phyloP scores from a whole-genome alignment of 129 eudicot genomes.

The Flaveria bidentis region DNA sequence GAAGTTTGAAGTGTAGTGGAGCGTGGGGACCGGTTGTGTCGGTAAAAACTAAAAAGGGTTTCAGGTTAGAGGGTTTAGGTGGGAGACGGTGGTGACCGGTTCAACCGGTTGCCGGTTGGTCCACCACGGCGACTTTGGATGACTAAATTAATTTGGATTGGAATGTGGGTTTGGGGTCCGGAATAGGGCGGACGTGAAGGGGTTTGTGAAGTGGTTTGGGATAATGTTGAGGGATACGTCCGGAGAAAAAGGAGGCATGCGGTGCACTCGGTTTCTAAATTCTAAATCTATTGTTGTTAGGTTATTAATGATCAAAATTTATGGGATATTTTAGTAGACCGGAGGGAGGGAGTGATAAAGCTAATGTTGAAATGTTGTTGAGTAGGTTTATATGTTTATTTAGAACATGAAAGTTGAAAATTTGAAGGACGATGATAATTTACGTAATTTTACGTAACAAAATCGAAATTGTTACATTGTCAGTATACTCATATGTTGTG shows the following conservation, averaged over 20 bases:
- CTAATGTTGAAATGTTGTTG: no score
- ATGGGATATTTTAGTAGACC: no score
- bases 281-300: slow-evolving; percentile 15
- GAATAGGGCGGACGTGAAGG: slow-evolving; percentile 35
- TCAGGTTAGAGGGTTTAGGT: slow-evolving; percentile 30
- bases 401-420: no score
- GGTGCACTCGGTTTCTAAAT: slow-evolving; percentile 29
- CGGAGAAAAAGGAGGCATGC: slow-evolving; percentile 51
- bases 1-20: slow-evolving; percentile 24
- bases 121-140: slow-evolving; percentile 27
- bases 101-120: slow-evolving; percentile 32
- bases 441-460: no score
- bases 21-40: slow-evolving; percentile 41
- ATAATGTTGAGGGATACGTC: slow-evolving; percentile 28
- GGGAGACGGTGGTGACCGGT: slow-evolving; percentile 37
- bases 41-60: neutral
- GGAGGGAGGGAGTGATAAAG: no score
- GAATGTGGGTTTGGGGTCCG: slow-evolving; percentile 38
- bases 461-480: no score
- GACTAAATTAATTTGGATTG: slow-evolving; percentile 25
- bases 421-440: no score
- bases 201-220: slow-evolving; percentile 19
- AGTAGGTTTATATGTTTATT: accelerated
- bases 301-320: no score
- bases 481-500: no score